These are phyloP conservation scores for Acacia acuminata DNA, from an alignment of 306 rosid genomes.

Conservation along the genomic window DNA sequence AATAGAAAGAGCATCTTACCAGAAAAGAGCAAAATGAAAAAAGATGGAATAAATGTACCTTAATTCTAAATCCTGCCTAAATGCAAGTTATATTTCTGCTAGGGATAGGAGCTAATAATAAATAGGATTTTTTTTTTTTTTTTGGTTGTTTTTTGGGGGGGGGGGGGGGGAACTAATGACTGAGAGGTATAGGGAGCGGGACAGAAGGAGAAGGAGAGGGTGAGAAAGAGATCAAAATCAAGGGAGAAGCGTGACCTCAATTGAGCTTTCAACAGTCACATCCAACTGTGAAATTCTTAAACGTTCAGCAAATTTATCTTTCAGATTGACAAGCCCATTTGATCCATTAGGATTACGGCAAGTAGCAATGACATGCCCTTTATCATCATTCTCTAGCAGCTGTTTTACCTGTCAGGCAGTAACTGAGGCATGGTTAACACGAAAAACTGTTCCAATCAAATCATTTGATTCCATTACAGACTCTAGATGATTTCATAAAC, in stretches of 20 bases:
- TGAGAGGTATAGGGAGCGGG: background rate
- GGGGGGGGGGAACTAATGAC: background rate
- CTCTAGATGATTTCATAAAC: background rate
- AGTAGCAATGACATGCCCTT: constrained; percentile 79
- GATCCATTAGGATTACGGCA: constrained; percentile 79
- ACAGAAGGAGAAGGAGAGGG: background rate
- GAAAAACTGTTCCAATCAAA: background rate
- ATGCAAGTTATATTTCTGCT: background rate
- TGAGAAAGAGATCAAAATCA: background rate
- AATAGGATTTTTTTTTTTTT: background rate
- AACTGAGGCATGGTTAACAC: constrained; percentile 31
- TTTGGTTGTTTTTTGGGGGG: background rate
- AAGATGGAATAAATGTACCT: background rate
- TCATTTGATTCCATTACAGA: background rate
- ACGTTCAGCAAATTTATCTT: constrained; percentile 62
- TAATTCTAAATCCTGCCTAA: background rate
- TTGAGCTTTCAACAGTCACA: constrained; percentile 77
- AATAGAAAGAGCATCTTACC: background rate
- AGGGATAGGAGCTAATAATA: background rate
- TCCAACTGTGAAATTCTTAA: constrained; percentile 67
- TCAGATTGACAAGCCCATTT: constrained; percentile 64
- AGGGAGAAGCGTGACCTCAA: constrained; percentile 58
- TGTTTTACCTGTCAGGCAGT: constrained; percentile 66
- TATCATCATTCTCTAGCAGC: constrained; percentile 70
- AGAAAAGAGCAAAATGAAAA: background rate